A percentile compares a stretch with the other conserved stretches of the same genome.
Conservation (phyloP, 1,139 yeast species). For the Candida pseudoviswanathii region DNA sequence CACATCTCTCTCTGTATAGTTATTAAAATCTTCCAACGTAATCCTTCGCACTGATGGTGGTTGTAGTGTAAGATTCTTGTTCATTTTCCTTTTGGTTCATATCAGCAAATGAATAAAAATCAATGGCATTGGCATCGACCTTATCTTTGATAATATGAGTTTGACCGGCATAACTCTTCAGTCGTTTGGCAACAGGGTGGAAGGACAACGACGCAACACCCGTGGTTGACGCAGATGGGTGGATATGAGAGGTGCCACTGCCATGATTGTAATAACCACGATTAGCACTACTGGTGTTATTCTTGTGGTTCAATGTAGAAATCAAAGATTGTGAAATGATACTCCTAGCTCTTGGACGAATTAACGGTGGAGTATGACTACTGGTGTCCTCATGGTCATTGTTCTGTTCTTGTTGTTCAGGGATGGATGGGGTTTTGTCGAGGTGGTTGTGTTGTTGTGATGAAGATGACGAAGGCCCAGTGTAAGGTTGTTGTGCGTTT, state of each 20-base stretch:
- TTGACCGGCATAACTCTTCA: constrained; percentile 17
- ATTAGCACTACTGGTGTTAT: neutral
- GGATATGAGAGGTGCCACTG: neutral
- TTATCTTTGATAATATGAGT: constrained; percentile 11
- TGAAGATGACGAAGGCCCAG: constrained; percentile 3
- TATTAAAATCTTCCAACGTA: constrained; percentile 15
- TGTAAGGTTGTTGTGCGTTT: constrained; percentile 4
- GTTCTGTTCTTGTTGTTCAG: no score
- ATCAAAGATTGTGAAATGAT: constrained; percentile 28
- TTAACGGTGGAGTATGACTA: constrained; percentile 3
- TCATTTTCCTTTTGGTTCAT: constrained; percentile 21
- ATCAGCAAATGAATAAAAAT: constrained; percentile 38
- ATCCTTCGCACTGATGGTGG: constrained; percentile 19
- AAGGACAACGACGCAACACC: neutral
- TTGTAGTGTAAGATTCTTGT: constrained; percentile 11
- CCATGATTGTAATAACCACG: neutral
- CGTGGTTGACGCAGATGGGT: constrained; percentile 2
- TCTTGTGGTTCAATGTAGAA: constrained; percentile 19
- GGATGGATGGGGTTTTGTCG: neutral
- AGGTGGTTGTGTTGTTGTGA: neutral
- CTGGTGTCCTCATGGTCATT: no score
- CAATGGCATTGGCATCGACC: constrained; percentile 19
- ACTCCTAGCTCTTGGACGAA: constrained; percentile 24
- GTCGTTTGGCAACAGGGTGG: constrained; percentile 10
- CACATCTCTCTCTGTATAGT: neutral